Base-by-base conservation (phyloP, 495 filamentous ascomycete genomes). In the Cetradonia linearis region DNA sequence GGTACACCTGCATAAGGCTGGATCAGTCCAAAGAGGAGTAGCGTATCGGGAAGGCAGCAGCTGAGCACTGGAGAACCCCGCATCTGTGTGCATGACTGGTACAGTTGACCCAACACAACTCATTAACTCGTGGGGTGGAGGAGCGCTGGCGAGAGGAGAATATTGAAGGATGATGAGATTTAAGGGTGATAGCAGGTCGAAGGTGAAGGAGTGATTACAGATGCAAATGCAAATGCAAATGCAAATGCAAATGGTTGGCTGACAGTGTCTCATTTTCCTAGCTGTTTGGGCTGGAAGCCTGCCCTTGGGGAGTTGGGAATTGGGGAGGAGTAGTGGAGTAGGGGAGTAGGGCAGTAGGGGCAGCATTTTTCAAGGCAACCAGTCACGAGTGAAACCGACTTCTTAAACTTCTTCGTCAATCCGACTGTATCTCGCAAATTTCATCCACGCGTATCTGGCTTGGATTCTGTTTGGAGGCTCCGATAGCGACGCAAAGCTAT, bases 51-150 rank as follows among this genome's bases (percentile, higher is more conserved):
- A 30, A 31, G 38, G n/a, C 38, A 44, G 54, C 54, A 56, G 54
- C 54, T 56, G 54, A 56, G 54, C 54, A 30, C 18, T 23, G 23
- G 13, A 36, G 23, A 27, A 44, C 54, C 54, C 54, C 34, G 50
- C 50, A 54, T 34, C 50, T 54, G 30, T 54, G 58, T 61, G 52
- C 59, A 55, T 61, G 59, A 55, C 58, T 49, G 36, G 23, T 55
- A 53, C 37, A 25, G 20, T 56, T 31, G 36, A 56, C 54, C 54
- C 40, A 44, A 56, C 34, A 31, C 33, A 25, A 23, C 0, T 10
- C 3, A 11, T 10, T 25, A 46, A n/a, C 13, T 23, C 36, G 54
- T 56, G 34, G 54, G 54, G 20, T 16, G 3, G 8, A 31, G 5
- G 8, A 8, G 4, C 33, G 30, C 9, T 16, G 49, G 28, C 25